phyloP scores from a whole-genome alignment of 1,284 basidiomycete genomes.

The Quambalaria eucalypti region DNA sequence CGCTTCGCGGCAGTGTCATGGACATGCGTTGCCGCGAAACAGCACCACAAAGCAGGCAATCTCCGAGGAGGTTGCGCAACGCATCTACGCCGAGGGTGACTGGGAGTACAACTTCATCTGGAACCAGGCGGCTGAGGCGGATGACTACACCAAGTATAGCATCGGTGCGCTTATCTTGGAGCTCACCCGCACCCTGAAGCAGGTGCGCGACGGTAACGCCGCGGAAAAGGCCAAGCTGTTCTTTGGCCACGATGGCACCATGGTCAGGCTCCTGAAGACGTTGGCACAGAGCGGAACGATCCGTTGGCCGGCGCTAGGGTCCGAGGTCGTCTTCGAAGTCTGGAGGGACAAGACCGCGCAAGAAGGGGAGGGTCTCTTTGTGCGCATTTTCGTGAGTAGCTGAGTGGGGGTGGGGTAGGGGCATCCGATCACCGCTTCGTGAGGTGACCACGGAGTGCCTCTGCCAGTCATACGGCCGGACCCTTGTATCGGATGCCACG shows the following conservation, averaged over 20 bases:
- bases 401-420: constrained; percentile 6
- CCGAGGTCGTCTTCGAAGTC: constrained; percentile 25
- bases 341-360: constrained; percentile 8
- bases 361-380: constrained; percentile 3
- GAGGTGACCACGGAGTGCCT: not conserved
- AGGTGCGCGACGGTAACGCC: constrained; percentile 4
- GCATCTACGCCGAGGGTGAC: constrained; percentile 25
- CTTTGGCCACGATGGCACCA: constrained; percentile 31
- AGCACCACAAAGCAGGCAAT: constrained; percentile 8
- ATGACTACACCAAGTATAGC: constrained; percentile 27
- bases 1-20: constrained; percentile 26
- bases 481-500: not conserved
- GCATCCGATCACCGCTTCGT: constrained; percentile 9
- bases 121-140: constrained; percentile 20
- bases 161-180: constrained; percentile 24
- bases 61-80: constrained; percentile 16
- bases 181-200: constrained; percentile 12
- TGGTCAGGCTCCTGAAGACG: constrained; percentile 27
- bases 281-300: constrained; percentile 15
- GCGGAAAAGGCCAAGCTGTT: constrained; percentile 21
- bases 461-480: not conserved
- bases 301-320: constrained; percentile 23
- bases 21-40: constrained; percentile 19
- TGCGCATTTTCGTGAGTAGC: constrained; percentile 15
- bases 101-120: constrained; percentile 37